Percentiles rank a stretch among this genome's conserved stretches.
These are phyloP conservation scores for Pleoardoris graminearum DNA, from an alignment of 2,329 filamentous ascomycete species.

Conservation along the genomic window DNA sequence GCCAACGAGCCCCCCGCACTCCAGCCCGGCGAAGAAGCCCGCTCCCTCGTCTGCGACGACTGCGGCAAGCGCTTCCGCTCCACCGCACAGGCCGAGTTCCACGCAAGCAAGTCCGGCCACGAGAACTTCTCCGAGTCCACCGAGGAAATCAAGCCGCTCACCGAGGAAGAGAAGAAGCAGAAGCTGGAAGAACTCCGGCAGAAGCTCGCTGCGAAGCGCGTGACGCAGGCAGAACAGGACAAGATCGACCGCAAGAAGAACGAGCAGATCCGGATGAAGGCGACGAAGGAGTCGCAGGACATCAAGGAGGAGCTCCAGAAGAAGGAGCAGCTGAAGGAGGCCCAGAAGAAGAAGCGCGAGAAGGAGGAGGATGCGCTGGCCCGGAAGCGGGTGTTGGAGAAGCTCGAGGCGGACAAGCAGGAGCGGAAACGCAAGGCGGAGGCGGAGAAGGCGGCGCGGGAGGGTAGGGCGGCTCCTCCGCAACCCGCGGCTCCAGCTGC, in stretches of 20 bases:
- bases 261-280: constrained; percentile 82
- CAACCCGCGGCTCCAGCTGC: constrained; percentile 53
- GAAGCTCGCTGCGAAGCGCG: constrained; percentile 73
- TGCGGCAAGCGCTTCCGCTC: constrained; percentile 90
- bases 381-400: constrained; percentile 85
- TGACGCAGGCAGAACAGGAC: constrained; percentile 69
- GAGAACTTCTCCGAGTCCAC: constrained; percentile 91
- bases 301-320: constrained; percentile 84
- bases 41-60: constrained; percentile 89
- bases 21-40: constrained; percentile 70
- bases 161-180: constrained; percentile 87
- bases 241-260: constrained; percentile 84
- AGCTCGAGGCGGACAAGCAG: constrained; percentile 93
- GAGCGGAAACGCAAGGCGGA: constrained; percentile 85
- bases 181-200: constrained; percentile 74
- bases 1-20: constrained; percentile 61
- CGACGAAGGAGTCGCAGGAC: constrained; percentile 85
- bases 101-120: constrained; percentile 88
- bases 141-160: constrained; percentile 87
- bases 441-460: constrained; percentile 80
- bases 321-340: constrained; percentile 92
- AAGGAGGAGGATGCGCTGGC: constrained; percentile 84
- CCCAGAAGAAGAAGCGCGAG: constrained; percentile 81
- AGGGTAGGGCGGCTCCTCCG: constrained; percentile 65
- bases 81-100: constrained; percentile 80